Percentiles rank a stretch among this genome's conserved stretches.
These are phyloP conservation scores for Picea mariana DNA, from an alignment of 83 land plant species.

Conservation along the genomic window DNA sequence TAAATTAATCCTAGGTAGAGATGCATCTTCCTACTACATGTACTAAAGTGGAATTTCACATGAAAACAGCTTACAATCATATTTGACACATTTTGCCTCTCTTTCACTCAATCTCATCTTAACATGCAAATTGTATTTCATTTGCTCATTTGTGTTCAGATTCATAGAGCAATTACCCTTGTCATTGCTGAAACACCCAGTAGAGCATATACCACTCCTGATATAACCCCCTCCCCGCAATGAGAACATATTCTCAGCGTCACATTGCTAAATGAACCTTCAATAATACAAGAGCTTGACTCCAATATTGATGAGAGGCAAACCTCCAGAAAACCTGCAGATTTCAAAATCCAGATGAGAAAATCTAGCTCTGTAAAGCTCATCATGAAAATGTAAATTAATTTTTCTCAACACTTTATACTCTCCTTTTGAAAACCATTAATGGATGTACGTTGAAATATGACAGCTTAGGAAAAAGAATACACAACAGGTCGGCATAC, in stretches of 20 bases:
- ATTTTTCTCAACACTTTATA: no score
- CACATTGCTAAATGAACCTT: conserved; percentile 45
- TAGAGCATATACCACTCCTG: conserved; percentile 86
- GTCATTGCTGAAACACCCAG: conserved; percentile 98
- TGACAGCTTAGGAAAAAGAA: not conserved
- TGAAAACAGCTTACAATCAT: not conserved
- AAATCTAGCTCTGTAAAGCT: not conserved
- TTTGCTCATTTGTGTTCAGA: not conserved
- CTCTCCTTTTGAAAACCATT: not conserved
- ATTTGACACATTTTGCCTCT: not conserved
- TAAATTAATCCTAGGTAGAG: not conserved
- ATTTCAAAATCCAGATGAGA: conserved; percentile 5
- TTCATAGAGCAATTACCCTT: conserved; percentile 56
- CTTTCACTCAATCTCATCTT: not conserved
- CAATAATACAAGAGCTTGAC: conserved; percentile 27
- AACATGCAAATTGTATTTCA: not conserved
- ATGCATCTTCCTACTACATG: not conserved
- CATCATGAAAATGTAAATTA: not conserved
- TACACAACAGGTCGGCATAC: not conserved
- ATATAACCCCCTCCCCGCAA: conserved; percentile 83
- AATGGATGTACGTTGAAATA: not conserved
- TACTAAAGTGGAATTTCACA: not conserved
- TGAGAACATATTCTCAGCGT: conserved; percentile 60
- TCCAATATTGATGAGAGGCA: conserved; percentile 36
- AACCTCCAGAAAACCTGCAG: conserved; percentile 77